Conservation (phyloP, 2,329 filamentous ascomycete genomes). For the Myrmaecium sp. region DNA sequence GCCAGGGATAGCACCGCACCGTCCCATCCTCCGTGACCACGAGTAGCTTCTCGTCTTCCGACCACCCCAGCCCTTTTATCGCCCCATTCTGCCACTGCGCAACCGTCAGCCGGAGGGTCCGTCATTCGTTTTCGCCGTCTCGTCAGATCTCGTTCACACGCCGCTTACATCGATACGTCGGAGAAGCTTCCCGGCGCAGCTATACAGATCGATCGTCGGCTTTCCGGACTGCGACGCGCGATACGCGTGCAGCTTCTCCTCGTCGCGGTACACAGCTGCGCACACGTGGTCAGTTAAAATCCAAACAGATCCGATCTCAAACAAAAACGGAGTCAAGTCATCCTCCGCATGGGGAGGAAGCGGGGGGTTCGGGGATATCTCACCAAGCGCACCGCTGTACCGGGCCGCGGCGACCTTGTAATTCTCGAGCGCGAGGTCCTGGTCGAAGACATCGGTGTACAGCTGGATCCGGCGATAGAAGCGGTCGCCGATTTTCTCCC, state of each 20-base stretch:
- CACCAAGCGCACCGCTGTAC: constrained; percentile 87
- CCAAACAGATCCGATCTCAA: neutral
- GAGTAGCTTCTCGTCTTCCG: constrained; percentile 80
- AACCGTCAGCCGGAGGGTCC: constrained; percentile 7
- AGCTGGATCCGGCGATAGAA: constrained; percentile 93
- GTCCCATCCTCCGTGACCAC: constrained; percentile 80
- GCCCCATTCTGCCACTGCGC: constrained; percentile 76
- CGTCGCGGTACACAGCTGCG: constrained; percentile 73
- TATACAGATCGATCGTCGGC: constrained; percentile 86
- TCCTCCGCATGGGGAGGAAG: constrained; percentile 1
- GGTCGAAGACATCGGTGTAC: constrained; percentile 85
- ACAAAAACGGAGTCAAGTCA: neutral
- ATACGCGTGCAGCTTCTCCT: constrained; percentile 66
- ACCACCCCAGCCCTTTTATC: constrained; percentile 86
- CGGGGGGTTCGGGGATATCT: constrained; percentile 6
- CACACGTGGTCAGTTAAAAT: too few species aligned
- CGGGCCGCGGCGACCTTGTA: constrained; percentile 83
- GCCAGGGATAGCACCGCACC: constrained; percentile 74
- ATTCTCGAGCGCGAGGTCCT: constrained; percentile 86
- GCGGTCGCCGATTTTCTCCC: constrained; percentile 82
- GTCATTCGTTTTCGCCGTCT: constrained; percentile 6
- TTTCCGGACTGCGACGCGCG: constrained; percentile 55
- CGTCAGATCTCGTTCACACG: neutral
- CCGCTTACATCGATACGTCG: constrained; percentile 48
- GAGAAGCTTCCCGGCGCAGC: constrained; percentile 76